Evolutionary conservation across 306 rosid genomes (phyloP).

Genomic region (Inga oerstediana): DNA sequence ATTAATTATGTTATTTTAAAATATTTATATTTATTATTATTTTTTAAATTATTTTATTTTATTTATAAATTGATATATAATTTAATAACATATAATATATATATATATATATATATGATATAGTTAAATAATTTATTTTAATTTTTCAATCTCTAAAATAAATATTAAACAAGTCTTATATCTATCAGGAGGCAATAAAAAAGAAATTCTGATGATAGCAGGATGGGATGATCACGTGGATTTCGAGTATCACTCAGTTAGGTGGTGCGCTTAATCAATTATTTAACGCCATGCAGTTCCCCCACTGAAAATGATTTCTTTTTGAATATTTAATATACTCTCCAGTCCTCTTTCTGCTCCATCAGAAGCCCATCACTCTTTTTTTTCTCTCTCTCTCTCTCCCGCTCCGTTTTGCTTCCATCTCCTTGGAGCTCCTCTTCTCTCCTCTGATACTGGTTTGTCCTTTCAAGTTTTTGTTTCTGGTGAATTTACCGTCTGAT

Average conservation of each 20-base stretch:
- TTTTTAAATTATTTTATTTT: no score
- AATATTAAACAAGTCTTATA: no score
- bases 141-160: no score
- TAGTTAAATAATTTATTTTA: no score
- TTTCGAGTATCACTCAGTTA: neutral
- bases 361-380: neutral
- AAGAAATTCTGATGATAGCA: neutral
- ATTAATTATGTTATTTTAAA: no score
- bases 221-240: constrained; percentile 4
- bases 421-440: constrained; percentile 1
- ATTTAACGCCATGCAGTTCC: neutral
- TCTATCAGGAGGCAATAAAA: no score
- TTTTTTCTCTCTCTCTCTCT: neutral
- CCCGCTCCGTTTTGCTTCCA: neutral
- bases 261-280: neutral
- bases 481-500: neutral
- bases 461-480: constrained; percentile 13
- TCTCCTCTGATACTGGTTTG: constrained; percentile 46
- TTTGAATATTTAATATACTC: neutral
- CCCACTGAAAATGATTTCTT: neutral
- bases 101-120: no score
- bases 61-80: no score
- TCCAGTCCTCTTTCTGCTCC: neutral
- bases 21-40: no score
- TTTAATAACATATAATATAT: no score